phyloP scores from a whole-genome alignment of 106 monocot species.

The Dactylorhiza incarnata region DNA sequence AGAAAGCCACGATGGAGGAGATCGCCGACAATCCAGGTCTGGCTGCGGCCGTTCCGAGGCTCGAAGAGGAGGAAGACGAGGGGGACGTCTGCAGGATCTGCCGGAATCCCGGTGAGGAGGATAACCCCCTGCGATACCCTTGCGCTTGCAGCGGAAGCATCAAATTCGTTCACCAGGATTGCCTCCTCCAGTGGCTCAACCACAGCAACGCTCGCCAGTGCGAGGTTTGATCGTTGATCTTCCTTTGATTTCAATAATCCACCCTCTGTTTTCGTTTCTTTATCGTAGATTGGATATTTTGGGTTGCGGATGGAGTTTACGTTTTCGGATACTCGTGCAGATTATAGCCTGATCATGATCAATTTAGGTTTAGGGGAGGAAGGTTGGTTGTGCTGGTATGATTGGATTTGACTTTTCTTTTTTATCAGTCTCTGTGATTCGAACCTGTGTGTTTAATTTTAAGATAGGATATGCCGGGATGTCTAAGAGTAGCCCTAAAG shows the following conservation, averaged over 20 bases:
- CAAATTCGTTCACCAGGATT: constrained; percentile 98
- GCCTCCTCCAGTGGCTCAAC: constrained; percentile 98
- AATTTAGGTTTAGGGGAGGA: constrained; percentile 4
- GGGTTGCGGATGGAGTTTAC: not conserved
- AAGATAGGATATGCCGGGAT: not conserved
- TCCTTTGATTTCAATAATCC: not conserved
- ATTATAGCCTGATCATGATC: not conserved
- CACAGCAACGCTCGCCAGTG: constrained; percentile 98
- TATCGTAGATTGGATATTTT: not conserved
- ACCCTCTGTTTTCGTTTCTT: not conserved
- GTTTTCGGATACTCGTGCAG: not conserved
- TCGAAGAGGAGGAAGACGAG: constrained; percentile 88
- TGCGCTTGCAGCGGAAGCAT: constrained; percentile 99
- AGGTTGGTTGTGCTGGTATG: not conserved
- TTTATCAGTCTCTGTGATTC: not conserved
- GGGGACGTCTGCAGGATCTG: constrained; percentile 99
- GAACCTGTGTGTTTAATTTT: not conserved
- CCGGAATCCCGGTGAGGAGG: constrained; percentile 75
- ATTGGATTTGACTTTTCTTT: not conserved
- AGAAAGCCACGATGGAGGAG: constrained; percentile 13
- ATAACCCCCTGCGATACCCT: constrained; percentile 83
- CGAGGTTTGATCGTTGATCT: constrained; percentile 52
- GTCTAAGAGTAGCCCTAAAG: not conserved
- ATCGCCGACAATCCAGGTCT: constrained; percentile 12
- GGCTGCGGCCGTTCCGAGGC: constrained; percentile 14